Evolutionary conservation across 1,139 yeast species (phyloP), one percentile per base, ranked within the genome.

Genomic region (Debaryomyces singareniensis): DNA sequence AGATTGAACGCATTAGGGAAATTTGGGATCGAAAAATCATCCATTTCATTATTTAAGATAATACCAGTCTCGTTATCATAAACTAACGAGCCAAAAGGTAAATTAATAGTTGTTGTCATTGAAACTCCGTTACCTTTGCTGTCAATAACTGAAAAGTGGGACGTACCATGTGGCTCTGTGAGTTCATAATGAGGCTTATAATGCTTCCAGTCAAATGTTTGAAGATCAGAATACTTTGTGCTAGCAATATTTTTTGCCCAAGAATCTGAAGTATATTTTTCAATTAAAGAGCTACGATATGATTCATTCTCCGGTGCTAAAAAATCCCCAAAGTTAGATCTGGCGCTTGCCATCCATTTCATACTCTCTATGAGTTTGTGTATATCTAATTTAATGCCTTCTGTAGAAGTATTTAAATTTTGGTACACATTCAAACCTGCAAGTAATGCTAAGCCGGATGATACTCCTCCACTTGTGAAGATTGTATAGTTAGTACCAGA

Each of bases 291-390:
- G 26, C 44, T 25, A 37, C 44, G 39, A 32, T 47, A 50, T 0
- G 50, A 37, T 7, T 29, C 18, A 25, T 51, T 43, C 10, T 31
- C 29, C 10, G 21, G 16, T 18, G 15, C 28, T 11, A 30, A 12
- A 12, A 50, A 51, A 45, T 86, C 96, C 1, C 97, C 97, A 15
- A 89, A 67, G 43, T 84, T 71, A 12, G 91, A 76, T 35, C 97
- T 68, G 0, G 82, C 89, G 6, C 93, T 71, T 1, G 89, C 85
- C 70, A 86, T 71, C 95, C 96, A 91, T 54, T 89, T 89, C 93
- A 89, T 86, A 5, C 84, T 61, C 54, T 91, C 98, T 10, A 87
- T 61, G 10, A 86, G 51, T 33, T 84, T 67, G 45, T 85, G 96
- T 2, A 77, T 63, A n/a, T 71, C 65, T 4, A 68, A 45, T 11